Conservation (phyloP, 2,329 filamentous ascomycete species). For the Aspergillus flavus region DNA sequence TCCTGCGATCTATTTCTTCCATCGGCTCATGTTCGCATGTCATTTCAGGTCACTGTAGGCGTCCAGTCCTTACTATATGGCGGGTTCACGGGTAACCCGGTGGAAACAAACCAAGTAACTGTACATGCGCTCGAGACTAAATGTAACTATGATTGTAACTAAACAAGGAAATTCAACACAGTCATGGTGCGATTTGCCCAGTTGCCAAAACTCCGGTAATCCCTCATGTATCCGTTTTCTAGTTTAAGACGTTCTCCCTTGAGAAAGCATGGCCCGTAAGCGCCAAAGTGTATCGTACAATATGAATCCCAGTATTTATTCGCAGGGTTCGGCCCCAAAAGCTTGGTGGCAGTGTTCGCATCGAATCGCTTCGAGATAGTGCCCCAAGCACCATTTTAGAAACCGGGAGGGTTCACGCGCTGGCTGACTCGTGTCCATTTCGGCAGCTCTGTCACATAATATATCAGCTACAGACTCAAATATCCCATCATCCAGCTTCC, state of each 20-base stretch:
- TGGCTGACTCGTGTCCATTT: conserved; percentile 98
- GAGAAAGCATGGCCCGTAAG: conserved; percentile 6
- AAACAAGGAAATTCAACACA: conserved; percentile 18
- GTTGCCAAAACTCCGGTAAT: conserved; percentile 38
- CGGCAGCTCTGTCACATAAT: conserved; percentile 64
- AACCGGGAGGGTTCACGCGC: conserved; percentile 90
- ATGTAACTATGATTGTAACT: conserved; percentile 30
- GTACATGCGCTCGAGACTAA: conserved; percentile 23
- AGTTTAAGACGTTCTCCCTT: conserved; percentile 14
- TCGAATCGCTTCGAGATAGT: conserved; percentile 10
- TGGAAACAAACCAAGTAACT: neutral
- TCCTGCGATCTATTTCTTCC: conserved; percentile 5
- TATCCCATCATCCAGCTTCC: neutral
- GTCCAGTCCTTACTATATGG: conserved; percentile 2
- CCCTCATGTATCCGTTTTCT: conserved; percentile 28
- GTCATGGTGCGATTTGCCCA: conserved; percentile 26
- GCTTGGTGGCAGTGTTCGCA: conserved; percentile 3
- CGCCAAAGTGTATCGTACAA: conserved; percentile 35
- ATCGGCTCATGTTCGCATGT: neutral
- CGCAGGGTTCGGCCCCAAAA: conserved; percentile 3
- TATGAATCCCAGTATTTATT: conserved; percentile 13
- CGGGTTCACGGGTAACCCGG: neutral
- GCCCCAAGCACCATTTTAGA: conserved; percentile 55
- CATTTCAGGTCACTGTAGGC: neutral
- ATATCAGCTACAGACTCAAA: neutral